These are phyloP conservation scores for Xerocomus amazonicus DNA, from an alignment of 1,284 basidiomycete genomes.

Conservation along the genomic window DNA sequence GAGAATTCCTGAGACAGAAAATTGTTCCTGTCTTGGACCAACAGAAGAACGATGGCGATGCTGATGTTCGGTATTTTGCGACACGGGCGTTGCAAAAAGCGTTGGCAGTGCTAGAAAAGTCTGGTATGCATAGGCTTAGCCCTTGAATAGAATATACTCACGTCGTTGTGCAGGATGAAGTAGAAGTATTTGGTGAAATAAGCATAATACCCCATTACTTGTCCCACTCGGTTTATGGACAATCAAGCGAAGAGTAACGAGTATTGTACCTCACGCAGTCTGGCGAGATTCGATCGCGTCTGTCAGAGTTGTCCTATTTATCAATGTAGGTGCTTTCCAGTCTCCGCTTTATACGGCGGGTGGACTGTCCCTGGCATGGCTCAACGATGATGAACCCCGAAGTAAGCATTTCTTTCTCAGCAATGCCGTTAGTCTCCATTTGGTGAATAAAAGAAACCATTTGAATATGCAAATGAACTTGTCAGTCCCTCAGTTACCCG, in stretches of 20 bases:
- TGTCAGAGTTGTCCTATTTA: conserved; percentile 1
- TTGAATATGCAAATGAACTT: no score
- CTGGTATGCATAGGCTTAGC: conserved; percentile 19
- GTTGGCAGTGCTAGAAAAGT: conserved; percentile 27
- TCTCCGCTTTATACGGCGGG: background rate
- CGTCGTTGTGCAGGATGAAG: conserved; percentile 18
- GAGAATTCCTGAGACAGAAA: conserved; percentile 68
- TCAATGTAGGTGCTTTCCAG: background rate
- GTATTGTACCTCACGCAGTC: conserved; percentile 33
- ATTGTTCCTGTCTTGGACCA: conserved; percentile 84
- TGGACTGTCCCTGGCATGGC: background rate
- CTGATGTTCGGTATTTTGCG: conserved; percentile 92
- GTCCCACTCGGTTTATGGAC: conserved; percentile 19
- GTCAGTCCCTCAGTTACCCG: no score
- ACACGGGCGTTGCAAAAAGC: conserved; percentile 66
- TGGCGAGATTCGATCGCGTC: conserved; percentile 21
- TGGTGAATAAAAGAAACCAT: background rate
- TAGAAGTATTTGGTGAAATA: conserved; percentile 21
- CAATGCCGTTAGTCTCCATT: no score
- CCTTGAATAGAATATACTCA: conserved; percentile 1
- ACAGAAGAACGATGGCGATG: conserved; percentile 88
- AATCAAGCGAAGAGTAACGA: conserved; percentile 29
- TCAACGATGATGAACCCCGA: background rate
- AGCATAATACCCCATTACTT: conserved; percentile 30
- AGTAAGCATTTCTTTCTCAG: conserved; percentile 1